A percentile compares a stretch with the other conserved stretches of the same genome.
Evolutionary conservation across 768 basidiomycete genomes (phyloP).

Genomic region (Naganishia antarctica): DNA sequence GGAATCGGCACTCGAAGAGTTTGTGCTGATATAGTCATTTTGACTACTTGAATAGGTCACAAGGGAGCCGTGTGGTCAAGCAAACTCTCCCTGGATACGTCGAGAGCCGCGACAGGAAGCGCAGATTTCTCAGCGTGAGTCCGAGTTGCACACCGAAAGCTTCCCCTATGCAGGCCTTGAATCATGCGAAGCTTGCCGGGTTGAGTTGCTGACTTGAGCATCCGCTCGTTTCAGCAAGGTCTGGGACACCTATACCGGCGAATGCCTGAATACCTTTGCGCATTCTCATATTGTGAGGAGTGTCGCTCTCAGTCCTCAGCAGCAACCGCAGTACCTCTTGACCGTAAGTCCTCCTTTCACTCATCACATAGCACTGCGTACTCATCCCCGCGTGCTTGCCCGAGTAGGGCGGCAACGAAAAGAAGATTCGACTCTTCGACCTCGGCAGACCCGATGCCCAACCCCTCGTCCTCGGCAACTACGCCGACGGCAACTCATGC

Average conservation of each 20-base stretch:
- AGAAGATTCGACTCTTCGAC: slow-evolving; percentile 94
- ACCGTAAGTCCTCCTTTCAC: slow-evolving; percentile 34
- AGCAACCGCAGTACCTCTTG: slow-evolving; percentile 44
- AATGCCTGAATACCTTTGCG: slow-evolving; percentile 86
- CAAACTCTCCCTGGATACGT: slow-evolving; percentile 77
- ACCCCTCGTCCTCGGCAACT: slow-evolving; percentile 67
- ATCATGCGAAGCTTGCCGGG: no score
- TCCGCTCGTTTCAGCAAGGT: slow-evolving; percentile 62
- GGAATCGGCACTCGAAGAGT: no score
- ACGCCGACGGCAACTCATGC: slow-evolving; percentile 59
- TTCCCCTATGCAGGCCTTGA: no score
- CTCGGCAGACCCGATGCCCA: slow-evolving; percentile 78
- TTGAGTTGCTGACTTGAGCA: neutral
- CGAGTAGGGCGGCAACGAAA: slow-evolving; percentile 77
- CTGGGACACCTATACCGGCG: slow-evolving; percentile 90
- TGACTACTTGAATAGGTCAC: slow-evolving; percentile 46
- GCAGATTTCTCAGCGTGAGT: slow-evolving; percentile 96
- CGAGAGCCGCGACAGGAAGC: slow-evolving; percentile 83
- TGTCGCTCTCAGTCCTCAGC: slow-evolving; percentile 72
- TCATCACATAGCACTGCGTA: neutral
- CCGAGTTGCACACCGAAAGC: no score
- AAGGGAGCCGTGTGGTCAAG: slow-evolving; percentile 94
- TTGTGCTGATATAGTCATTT: no score
- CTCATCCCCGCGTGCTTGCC: neutral
- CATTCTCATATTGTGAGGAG: slow-evolving; percentile 98